phyloP scores from a whole-genome alignment of 768 basidiomycete genomes.

The Leccinum ochraceum region DNA sequence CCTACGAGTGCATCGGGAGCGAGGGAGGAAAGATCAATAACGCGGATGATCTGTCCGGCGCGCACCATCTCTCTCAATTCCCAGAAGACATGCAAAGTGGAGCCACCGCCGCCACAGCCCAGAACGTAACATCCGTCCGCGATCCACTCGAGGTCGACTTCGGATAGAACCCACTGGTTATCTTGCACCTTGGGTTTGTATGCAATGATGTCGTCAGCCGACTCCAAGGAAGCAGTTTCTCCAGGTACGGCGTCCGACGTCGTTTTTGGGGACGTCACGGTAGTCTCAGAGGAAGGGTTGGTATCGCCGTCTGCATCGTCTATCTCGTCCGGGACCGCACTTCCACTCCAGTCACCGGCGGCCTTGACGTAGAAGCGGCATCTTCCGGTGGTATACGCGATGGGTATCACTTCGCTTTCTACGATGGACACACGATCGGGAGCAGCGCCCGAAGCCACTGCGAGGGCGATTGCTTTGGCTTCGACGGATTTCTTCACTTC shows the following conservation, averaged over 20 bases:
- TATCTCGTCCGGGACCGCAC: slow-evolving; percentile 22
- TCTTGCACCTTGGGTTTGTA: slow-evolving; percentile 43
- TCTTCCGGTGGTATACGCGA: slow-evolving; percentile 35
- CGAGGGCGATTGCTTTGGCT: slow-evolving; percentile 42
- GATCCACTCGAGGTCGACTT: slow-evolving; percentile 57
- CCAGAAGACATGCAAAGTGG: slow-evolving; percentile 52
- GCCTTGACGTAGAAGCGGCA: slow-evolving; percentile 57
- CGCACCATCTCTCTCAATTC: slow-evolving; percentile 54
- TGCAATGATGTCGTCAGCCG: slow-evolving; percentile 29
- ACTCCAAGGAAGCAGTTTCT: slow-evolving; percentile 18
- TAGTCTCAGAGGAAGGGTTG: slow-evolving; percentile 7
- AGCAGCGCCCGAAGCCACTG: slow-evolving; percentile 48
- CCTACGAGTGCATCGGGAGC: slow-evolving; percentile 42
- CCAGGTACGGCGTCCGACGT: slow-evolving; percentile 7
- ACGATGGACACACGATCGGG: slow-evolving; percentile 47
- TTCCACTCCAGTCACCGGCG: slow-evolving; percentile 49
- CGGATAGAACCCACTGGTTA: slow-evolving; percentile 46
- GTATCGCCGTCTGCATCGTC: slow-evolving; percentile 14
- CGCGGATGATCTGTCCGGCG: slow-evolving; percentile 45
- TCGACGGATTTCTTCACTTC: slow-evolving; percentile 37
- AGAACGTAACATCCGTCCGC: slow-evolving; percentile 63
- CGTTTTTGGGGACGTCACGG: neutral
- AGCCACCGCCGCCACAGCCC: slow-evolving; percentile 65
- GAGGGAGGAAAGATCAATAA: slow-evolving; percentile 47
- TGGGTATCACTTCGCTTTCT: slow-evolving; percentile 55